Evolutionary conservation across 2,329 filamentous ascomycete species (phyloP), one percentile per base, ranked within the genome.

Genomic region (Microdochium nivale): DNA sequence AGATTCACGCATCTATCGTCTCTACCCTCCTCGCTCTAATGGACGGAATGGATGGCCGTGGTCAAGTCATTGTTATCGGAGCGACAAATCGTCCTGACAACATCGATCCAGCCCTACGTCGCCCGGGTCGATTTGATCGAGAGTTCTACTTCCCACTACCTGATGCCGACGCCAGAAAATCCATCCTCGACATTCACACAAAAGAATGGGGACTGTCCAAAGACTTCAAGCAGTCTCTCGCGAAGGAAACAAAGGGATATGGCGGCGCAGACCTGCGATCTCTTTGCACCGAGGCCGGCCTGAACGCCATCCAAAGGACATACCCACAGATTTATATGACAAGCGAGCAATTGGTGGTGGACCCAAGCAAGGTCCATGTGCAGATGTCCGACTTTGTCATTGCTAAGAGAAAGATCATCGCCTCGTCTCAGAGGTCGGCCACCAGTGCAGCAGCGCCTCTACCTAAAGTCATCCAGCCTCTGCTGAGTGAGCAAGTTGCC

Each of bases 141-240:
- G 95, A 99, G 67, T 99, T 99, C 62, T 97, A 97, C 72, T 99
- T 99, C 64, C 91, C 94, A 1, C 75, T 99, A 30, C 94, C 94
- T 0, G 88, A 92, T 59, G 76, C 84, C 3, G 82, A 87, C 37
- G 90, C 83, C 23, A 83, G 94, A 55, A 86, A 87, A 56, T 80
- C 89, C 3, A 99, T 99, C 60, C 79, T 99, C 53, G 86, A 96
- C 56, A 99, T 99, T 53, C 90, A 99, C 66, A 99, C 94, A 7
- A 87, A 87, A 64, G 90, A 90, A 56, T 99, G 94, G 94, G 88
- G 91, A 21, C 75, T 99, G 25, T 79, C 87, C 24, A 77, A 84
- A 13, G 70, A 76, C 2, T 95, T 97, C 77, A 96, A 95, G 70
- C 78, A 84, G 50, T 83, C 89, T 52, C 77, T 99, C 49, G 91